Percentiles rank a stretch among this genome's conserved stretches.
phyloP scores from a whole-genome alignment of 1,284 basidiomycete species.

The Wallemia mellicola region DNA sequence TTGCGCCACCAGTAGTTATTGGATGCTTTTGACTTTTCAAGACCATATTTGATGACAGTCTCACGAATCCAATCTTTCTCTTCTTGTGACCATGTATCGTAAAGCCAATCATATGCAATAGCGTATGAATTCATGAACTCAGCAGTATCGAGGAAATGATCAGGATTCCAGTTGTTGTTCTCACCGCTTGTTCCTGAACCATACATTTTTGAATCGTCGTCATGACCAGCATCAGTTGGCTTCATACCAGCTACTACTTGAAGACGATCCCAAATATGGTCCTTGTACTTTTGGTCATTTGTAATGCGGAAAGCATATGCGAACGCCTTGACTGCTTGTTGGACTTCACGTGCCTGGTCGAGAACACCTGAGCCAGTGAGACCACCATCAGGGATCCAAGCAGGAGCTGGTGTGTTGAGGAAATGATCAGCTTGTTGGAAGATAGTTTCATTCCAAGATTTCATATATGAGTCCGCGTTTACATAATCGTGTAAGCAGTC shows the following conservation, averaged over 20 bases:
- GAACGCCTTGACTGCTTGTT: conserved; percentile 71
- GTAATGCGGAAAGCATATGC: conserved; percentile 72
- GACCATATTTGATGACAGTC: conserved; percentile 51
- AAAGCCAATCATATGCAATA: conserved; percentile 80
- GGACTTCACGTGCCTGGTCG: conserved; percentile 66
- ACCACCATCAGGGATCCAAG: conserved; percentile 13
- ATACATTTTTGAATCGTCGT: conserved; percentile 13
- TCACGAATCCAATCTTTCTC: conserved; percentile 40
- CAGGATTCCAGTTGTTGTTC: conserved; percentile 39
- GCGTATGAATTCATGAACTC: conserved; percentile 65
- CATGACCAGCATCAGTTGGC: conserved; percentile 35
- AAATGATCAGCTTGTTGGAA: conserved; percentile 57
- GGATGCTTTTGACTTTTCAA: conserved; percentile 27
- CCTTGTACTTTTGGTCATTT: conserved; percentile 38
- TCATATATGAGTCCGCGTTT: conserved; percentile 14
- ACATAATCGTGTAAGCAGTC: conserved; percentile 15
- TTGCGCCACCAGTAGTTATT: conserved; percentile 20
- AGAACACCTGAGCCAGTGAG: conserved; percentile 50
- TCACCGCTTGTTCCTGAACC: background rate
- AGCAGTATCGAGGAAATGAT: conserved; percentile 77
- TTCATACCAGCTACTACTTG: conserved; percentile 1
- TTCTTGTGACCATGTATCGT: conserved; percentile 46
- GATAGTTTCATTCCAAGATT: conserved; percentile 62
- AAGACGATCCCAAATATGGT: conserved; percentile 14
- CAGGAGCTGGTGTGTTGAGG: conserved; percentile 17